These are phyloP conservation scores for Candida tammaniensis DNA, from an alignment of 805 yeast species.

Conservation along the genomic window DNA sequence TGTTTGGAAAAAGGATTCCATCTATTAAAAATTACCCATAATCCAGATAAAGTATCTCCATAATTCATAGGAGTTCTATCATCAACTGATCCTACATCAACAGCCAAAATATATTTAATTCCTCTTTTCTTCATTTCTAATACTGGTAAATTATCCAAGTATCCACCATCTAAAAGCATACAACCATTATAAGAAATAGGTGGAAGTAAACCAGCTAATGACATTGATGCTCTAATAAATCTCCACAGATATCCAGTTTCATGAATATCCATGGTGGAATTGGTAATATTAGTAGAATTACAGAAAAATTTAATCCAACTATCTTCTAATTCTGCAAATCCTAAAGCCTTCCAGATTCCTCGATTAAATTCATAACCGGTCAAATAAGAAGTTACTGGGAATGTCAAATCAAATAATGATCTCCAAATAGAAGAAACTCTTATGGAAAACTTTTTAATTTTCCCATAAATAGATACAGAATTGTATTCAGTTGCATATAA, in stretches of 20 bases:
- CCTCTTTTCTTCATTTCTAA: conserved; percentile 88
- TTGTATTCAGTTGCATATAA: conserved; percentile 91
- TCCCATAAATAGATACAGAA: conserved; percentile 84
- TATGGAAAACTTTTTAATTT: conserved; percentile 81
- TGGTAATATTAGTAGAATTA: conserved; percentile 92
- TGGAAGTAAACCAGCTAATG: conserved; percentile 90
- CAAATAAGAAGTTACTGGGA: conserved; percentile 91
- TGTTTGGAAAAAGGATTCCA: conserved; percentile 86
- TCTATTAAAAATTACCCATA: conserved; percentile 84
- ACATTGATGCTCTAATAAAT: conserved; percentile 93
- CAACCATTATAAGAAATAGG: conserved; percentile 85
- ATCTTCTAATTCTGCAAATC: conserved; percentile 89
- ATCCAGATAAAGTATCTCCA: conserved; percentile 90
- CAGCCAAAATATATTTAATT: conserved; percentile 82
- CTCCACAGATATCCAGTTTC: conserved; percentile 94
- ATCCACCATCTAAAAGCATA: conserved; percentile 95
- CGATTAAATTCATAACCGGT: conserved; percentile 97
- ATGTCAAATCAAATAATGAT: conserved; percentile 76
- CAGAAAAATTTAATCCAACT: conserved; percentile 89
- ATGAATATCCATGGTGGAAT: conserved; percentile 93
- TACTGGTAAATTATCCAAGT: conserved; percentile 90
- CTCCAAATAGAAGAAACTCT: conserved; percentile 87
- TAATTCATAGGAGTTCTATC: conserved; percentile 86
- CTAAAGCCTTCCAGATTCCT: conserved; percentile 96
- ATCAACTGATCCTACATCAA: conserved; percentile 94